phyloP scores from a whole-genome alignment of 139 green algal species.

The Asterochloris sp. region DNA sequence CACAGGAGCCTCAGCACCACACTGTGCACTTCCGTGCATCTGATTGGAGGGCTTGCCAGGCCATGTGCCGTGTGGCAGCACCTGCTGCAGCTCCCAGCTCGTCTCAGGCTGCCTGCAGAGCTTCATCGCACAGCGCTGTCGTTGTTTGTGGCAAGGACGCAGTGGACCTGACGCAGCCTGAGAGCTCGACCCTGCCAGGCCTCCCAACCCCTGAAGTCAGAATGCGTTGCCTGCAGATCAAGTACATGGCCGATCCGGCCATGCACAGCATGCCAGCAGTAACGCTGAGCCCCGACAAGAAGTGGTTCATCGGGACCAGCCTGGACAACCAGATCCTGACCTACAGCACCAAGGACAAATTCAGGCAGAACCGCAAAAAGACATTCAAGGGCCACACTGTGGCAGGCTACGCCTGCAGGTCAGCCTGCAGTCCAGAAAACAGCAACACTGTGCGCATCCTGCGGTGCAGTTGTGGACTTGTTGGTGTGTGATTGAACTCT shows the following conservation, averaged over 20 bases:
- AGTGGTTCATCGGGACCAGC: slow-evolving; percentile 70
- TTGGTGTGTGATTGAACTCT: background rate
- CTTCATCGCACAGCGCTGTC: no score
- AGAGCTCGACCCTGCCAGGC: no score
- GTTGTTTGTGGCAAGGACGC: no score
- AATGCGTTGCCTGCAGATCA: slow-evolving; percentile 48
- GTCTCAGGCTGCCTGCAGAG: no score
- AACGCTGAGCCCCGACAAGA: slow-evolving; percentile 66
- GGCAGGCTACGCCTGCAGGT: slow-evolving; percentile 82
- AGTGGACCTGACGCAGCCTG: no score
- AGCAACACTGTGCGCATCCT: background rate
- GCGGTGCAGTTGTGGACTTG: background rate
- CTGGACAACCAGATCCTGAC: slow-evolving; percentile 87
- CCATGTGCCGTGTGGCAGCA: no score
- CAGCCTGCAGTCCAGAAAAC: slow-evolving; percentile 24
- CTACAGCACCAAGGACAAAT: slow-evolving; percentile 84
- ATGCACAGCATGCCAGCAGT: slow-evolving; percentile 95
- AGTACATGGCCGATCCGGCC: slow-evolving; percentile 91
- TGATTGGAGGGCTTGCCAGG: no score
- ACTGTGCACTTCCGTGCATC: no score
- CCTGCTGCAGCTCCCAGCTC: no score
- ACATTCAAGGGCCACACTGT: slow-evolving; percentile 90
- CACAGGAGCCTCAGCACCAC: no score
- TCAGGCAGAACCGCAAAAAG: slow-evolving; percentile 95
- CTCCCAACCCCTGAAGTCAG: no score